phyloP scores from a whole-genome alignment of 1,139 yeast species.

The Pichia norvegensis region DNA sequence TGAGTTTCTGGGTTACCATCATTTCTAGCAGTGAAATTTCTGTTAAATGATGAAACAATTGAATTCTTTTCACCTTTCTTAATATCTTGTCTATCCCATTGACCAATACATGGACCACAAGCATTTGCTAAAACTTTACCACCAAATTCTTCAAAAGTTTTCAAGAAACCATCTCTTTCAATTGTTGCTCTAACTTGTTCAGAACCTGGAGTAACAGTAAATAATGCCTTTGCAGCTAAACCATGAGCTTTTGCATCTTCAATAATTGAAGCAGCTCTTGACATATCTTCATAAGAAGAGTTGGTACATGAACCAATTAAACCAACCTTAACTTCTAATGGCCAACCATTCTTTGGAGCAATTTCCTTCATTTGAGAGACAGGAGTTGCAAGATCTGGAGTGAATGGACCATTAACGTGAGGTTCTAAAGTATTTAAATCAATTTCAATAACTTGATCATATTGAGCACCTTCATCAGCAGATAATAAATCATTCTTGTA shows the following conservation, averaged over 20 bases:
- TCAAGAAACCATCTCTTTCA: conserved; percentile 92
- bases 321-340: conserved; percentile 88
- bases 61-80: conserved; percentile 98
- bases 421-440: conserved; percentile 95
- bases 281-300: conserved; percentile 98
- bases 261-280: conserved; percentile 92
- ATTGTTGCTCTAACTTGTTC: conserved; percentile 99
- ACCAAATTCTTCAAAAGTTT: conserved; percentile 86
- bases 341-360: conserved; percentile 88
- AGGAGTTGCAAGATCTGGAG: conserved; percentile 98
- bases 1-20: conserved; percentile 98
- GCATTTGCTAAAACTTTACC: conserved; percentile 97
- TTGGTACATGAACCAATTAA: conserved; percentile 98
- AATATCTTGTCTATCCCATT: conserved; percentile 98
- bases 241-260: conserved; percentile 89
- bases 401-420: conserved; percentile 97
- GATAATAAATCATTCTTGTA: conserved; percentile 72
- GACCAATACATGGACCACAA: conserved; percentile 99
- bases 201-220: conserved; percentile 97
- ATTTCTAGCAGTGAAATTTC: conserved; percentile 98
- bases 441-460: conserved; percentile 92
- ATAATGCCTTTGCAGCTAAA: conserved; percentile 79
- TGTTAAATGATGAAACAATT: conserved; percentile 96
- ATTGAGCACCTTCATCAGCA: conserved; percentile 93
- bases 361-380: conserved; percentile 86